Evolutionary conservation across 2,329 filamentous ascomycete genomes (phyloP).

Genomic region (Escovopsis weberi): DNA sequence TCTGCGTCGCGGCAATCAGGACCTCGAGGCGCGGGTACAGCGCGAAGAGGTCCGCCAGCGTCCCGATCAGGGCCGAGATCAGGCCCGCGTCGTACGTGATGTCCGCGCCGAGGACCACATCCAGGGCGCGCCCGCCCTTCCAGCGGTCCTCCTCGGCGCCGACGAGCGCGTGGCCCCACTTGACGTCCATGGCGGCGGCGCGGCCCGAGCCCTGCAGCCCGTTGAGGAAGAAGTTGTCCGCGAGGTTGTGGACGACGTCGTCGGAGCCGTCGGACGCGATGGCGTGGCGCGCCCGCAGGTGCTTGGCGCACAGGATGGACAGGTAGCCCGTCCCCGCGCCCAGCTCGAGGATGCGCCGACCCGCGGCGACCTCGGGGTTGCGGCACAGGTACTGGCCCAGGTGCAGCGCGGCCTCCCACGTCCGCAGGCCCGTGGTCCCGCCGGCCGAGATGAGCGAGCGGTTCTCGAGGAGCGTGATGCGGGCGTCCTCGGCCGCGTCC

Average conservation of each 20-base stretch:
- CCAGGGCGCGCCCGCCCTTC: slow-evolving; percentile 32
- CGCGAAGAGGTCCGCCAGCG: slow-evolving; percentile 46
- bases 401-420: slow-evolving; percentile 69
- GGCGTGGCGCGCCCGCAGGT: slow-evolving; percentile 43
- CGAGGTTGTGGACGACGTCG: slow-evolving; percentile 52
- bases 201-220: slow-evolving; percentile 34
- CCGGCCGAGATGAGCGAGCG: slow-evolving; percentile 52
- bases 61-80: slow-evolving; percentile 49
- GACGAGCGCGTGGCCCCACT: slow-evolving; percentile 48
- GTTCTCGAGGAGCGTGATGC: slow-evolving; percentile 54
- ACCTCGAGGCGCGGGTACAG: slow-evolving; percentile 41
- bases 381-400: slow-evolving; percentile 52
- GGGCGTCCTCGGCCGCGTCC: not conserved
- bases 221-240: slow-evolving; percentile 56
- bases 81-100: slow-evolving; percentile 59
- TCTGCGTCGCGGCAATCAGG: slow-evolving; percentile 54
- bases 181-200: slow-evolving; percentile 39
- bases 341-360: slow-evolving; percentile 52
- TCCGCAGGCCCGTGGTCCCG: slow-evolving; percentile 62
- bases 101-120: slow-evolving; percentile 61
- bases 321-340: slow-evolving; percentile 66
- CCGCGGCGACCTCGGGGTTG: slow-evolving; percentile 29
- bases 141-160: slow-evolving; percentile 41
- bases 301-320: slow-evolving; percentile 57
- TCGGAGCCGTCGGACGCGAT: slow-evolving; percentile 62